Conservation (phyloP, 768 basidiomycete genomes). For the Leccinellum rugosiceps region DNA sequence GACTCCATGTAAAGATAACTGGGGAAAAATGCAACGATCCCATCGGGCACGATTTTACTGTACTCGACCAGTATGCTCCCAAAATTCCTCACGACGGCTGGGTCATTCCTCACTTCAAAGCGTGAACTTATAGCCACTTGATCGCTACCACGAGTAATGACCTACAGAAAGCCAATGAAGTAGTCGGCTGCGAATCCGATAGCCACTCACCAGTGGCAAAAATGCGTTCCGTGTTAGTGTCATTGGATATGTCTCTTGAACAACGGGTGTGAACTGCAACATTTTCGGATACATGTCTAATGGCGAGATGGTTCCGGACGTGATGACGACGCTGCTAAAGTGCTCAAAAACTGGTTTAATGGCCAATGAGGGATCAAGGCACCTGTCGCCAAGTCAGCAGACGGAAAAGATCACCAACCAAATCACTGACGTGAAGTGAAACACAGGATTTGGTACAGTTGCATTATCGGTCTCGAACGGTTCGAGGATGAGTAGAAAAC, state of each 20-base stretch:
- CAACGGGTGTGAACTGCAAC: conserved; percentile 95
- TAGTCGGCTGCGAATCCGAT: neutral
- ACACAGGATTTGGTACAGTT: conserved; percentile 97
- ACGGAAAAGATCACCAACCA: neutral
- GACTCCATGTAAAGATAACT: conserved; percentile 99
- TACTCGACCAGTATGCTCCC: conserved; percentile 98
- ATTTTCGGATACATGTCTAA: conserved; percentile 99
- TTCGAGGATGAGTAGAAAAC: conserved; percentile 94
- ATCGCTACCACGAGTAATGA: conserved; percentile 96
- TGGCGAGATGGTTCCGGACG: conserved; percentile 97
- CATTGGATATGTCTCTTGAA: conserved; percentile 98
- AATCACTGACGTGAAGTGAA: conserved; percentile 84
- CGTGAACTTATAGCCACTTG: conserved; percentile 98
- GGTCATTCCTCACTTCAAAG: conserved; percentile 98
- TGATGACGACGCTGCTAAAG: conserved; percentile 97
- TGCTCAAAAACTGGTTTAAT: conserved; percentile 98
- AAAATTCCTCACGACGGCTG: conserved; percentile 97
- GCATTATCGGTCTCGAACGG: conserved; percentile 99
- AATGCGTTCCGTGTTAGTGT: conserved; percentile 95
- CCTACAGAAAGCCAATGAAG: conserved; percentile 42
- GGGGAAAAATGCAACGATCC: conserved; percentile 98
- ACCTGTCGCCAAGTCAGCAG: conserved; percentile 47
- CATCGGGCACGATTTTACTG: conserved; percentile 96
- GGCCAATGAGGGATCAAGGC: conserved; percentile 94
- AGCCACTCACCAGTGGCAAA: conserved; percentile 75